A percentile compares a stretch with the other conserved stretches of the same genome.
These are phyloP conservation scores for Ettlia oleoabundans DNA, from an alignment of 139 green algal species.

Conservation along the genomic window DNA sequence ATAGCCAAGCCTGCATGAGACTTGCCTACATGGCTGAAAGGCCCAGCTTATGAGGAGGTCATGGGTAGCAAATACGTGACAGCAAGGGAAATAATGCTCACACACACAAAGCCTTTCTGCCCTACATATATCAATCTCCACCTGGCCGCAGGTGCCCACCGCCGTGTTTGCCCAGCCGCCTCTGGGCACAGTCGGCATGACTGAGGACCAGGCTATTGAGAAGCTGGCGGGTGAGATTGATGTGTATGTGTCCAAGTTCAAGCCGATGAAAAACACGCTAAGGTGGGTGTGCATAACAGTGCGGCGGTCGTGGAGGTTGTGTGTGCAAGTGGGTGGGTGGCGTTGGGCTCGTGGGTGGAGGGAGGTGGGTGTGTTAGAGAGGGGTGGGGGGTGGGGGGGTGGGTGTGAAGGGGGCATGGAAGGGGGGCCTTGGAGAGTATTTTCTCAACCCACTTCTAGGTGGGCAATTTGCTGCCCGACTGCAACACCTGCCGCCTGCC, in stretches of 20 bases:
- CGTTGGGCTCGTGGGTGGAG: too few relatives aligned
- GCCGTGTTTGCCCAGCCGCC: slow-evolving; percentile 93
- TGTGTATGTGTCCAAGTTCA: slow-evolving; percentile 92
- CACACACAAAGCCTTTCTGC: neutral
- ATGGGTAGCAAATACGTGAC: too few relatives aligned
- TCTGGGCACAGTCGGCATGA: slow-evolving; percentile 90
- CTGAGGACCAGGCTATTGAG: slow-evolving; percentile 87
- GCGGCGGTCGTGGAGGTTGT: neutral
- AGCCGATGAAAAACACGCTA: slow-evolving; percentile 95
- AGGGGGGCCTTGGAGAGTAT: too few relatives aligned
- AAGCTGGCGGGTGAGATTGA: slow-evolving; percentile 77
- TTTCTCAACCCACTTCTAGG: too few relatives aligned
- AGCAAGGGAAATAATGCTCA: neutral
- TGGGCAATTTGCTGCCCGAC: too few relatives aligned
- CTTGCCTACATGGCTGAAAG: too few relatives aligned
- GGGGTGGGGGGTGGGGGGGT: too few relatives aligned
- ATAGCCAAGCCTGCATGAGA: too few relatives aligned
- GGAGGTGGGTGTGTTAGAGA: too few relatives aligned
- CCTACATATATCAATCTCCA: neutral
- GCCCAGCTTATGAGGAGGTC: too few relatives aligned
- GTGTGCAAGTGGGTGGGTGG: neutral
- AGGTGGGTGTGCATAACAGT: neutral
- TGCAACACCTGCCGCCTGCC: too few relatives aligned
- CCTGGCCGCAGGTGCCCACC: slow-evolving; percentile 56
- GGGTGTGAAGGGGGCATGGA: too few relatives aligned